Base-by-base conservation (phyloP, 2,329 filamentous ascomycete genomes). In the Leptographium radiaticola region DNA sequence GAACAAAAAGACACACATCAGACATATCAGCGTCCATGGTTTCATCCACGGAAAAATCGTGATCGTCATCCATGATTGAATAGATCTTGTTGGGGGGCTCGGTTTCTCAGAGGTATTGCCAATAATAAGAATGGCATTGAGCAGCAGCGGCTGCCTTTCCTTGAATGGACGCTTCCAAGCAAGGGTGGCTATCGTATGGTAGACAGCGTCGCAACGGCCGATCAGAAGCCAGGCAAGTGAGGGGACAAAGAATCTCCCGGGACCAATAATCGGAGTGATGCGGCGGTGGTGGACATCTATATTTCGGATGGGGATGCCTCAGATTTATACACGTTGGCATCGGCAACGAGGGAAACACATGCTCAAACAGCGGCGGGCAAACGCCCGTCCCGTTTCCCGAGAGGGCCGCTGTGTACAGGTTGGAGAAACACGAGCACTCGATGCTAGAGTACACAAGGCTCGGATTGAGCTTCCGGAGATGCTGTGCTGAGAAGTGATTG, bases 121-220 rank as follows among this genome's bases (percentile, higher is more conserved):
- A 1, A 25, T 18, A 10, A 13, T 9, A 4, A 31, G 8, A 48
- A 36, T 10, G 30, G 15, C 16, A 38, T 9, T 30, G 15, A 56
- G 54, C 56, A 59, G 57, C 57, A 59, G 57, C 57, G 56, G 57
- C 57, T 54, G 53, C 56, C 53, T 16, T 54, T 45, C 46, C 54
- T 58, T 55, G 56, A 39, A 51, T 55, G 54, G 56, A 59, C 57
- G 54, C 57, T 54, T 59, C 57, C 57, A 59, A 51, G 34, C 57
- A 57, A 57, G 53, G 52, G 44, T 16, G 31, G 40, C 46, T 46
- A 55, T 42, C 38, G 50, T 34, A 16, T 36, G 7, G 13, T 39
- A n/a, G 38, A 40, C 43, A 53, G 44, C 16, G 8, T 49, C 44
- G n/a, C 44, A 44, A 12, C 18, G 42, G 20, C 18, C 10, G 9